These are phyloP conservation scores for Filosporella fistucella DNA, from an alignment of 495 filamentous ascomycete genomes.

Conservation along the genomic window DNA sequence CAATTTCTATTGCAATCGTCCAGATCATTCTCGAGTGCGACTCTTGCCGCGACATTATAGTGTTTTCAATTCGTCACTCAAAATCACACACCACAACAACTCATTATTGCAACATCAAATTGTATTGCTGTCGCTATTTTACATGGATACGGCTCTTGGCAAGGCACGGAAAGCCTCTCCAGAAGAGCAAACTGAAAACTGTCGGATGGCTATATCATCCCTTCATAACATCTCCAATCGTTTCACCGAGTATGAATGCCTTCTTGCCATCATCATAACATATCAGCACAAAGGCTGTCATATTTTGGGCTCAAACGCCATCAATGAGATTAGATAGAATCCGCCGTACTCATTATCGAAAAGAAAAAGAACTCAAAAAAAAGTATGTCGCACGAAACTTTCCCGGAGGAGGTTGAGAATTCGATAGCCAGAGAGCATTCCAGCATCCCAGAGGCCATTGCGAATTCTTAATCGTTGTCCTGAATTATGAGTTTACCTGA, in stretches of 20 bases:
- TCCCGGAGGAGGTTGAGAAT: slow-evolving; percentile 1
- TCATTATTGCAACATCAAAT: neutral
- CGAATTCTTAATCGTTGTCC: neutral
- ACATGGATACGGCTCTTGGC: neutral
- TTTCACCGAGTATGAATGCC: neutral
- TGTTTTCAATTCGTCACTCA: too few relatives aligned
- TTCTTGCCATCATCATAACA: slow-evolving; percentile 2
- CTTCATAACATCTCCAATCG: slow-evolving; percentile 3
- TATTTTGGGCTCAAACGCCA: slow-evolving; percentile 15
- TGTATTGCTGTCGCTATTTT: slow-evolving; percentile 1
- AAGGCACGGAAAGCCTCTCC: too few relatives aligned
- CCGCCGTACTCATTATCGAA: neutral
- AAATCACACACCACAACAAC: neutral
- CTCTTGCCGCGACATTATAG: too few relatives aligned
- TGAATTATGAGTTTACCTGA: slow-evolving; percentile 5
- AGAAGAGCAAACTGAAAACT: neutral
- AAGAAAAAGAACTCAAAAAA: slow-evolving; percentile 3
- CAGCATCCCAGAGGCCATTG: slow-evolving; percentile 2
- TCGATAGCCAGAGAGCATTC: slow-evolving; percentile 11
- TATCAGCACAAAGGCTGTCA: neutral
- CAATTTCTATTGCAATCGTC: too few relatives aligned
- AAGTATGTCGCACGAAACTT: neutral
- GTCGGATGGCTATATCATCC: neutral
- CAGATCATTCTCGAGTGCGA: too few relatives aligned
- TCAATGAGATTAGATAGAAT: slow-evolving; percentile 7